Evolutionary conservation across 441 rosid genomes (phyloP).

Genomic region (Melastoma candidum): DNA sequence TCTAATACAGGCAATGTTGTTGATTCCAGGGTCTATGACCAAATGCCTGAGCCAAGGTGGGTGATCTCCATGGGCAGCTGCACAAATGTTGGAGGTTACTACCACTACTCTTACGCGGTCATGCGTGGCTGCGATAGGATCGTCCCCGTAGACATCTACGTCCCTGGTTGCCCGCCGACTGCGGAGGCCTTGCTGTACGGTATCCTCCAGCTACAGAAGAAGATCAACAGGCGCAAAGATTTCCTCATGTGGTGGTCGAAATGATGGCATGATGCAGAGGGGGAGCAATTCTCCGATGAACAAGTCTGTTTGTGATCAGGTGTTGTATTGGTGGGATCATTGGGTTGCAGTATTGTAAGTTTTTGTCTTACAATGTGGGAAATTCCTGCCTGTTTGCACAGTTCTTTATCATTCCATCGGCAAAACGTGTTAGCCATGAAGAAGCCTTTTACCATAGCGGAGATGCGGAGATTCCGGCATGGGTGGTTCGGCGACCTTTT

Average conservation of each 20-base stretch:
- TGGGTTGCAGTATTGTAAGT: too few species aligned
- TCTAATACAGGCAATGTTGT: too few species aligned
- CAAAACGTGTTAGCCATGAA: too few species aligned
- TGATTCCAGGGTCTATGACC: conserved; percentile 78
- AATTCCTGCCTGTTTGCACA: too few species aligned
- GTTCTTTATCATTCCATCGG: too few species aligned
- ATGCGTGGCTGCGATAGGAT: conserved; percentile 96
- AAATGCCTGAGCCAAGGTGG: conserved; percentile 99
- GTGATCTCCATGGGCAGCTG: conserved; percentile 98
- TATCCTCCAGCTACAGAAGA: conserved; percentile 91
- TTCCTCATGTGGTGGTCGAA: conserved; percentile 94
- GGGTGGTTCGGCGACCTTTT: too few species aligned
- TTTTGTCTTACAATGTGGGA: too few species aligned
- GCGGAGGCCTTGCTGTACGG: conserved; percentile 96
- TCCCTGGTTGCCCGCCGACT: conserved; percentile 97
- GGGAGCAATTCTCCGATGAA: too few species aligned
- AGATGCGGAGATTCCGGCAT: too few species aligned
- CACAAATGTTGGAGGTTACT: conserved; percentile 97
- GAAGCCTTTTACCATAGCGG: too few species aligned
- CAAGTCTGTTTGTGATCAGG: too few species aligned
- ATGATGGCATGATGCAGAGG: conserved; percentile 17
- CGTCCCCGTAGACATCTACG: conserved; percentile 91
- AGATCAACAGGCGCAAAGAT: conserved; percentile 95
- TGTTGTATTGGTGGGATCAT: too few species aligned
- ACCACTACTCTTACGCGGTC: conserved; percentile 95